Percentiles rank a stretch among this genome's conserved stretches.
These are phyloP conservation scores for Stagonosporopsis cucurbitacearum DNA, from an alignment of 2,329 filamentous ascomycete genomes.

Conservation along the genomic window DNA sequence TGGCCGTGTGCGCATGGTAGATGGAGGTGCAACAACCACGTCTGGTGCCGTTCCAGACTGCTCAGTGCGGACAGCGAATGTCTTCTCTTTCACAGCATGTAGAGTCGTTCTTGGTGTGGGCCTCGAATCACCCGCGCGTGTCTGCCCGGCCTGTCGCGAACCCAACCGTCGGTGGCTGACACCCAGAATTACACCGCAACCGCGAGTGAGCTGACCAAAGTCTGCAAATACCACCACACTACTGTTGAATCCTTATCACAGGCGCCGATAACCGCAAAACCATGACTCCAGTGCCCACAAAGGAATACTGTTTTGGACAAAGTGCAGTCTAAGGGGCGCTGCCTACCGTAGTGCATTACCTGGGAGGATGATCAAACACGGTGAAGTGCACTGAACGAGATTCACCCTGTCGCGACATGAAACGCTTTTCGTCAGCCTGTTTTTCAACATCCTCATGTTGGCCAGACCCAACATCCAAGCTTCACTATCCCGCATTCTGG, in stretches of 20 bases:
- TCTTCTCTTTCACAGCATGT: not conserved
- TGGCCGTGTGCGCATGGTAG: slow-evolving; percentile 6
- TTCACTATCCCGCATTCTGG: slow-evolving; percentile 28
- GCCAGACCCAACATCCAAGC: slow-evolving; percentile 28
- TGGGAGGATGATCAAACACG: slow-evolving; percentile 15
- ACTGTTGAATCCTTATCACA: slow-evolving; percentile 15
- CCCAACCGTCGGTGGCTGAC: slow-evolving; percentile 24
- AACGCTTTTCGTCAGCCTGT: slow-evolving; percentile 23
- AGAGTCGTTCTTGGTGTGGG: slow-evolving; percentile 5
- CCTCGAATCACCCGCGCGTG: slow-evolving; percentile 19
- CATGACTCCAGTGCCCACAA: not conserved
- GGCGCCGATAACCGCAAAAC: not conserved
- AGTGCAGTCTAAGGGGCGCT: not conserved
- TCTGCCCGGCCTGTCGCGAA: slow-evolving; percentile 14
- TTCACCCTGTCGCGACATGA: slow-evolving; percentile 23
- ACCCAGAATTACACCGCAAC: slow-evolving; percentile 21
- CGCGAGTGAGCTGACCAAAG: slow-evolving; percentile 23
- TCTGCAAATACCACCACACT: slow-evolving; percentile 11
- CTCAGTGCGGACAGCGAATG: not conserved
- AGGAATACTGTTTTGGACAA: not conserved
- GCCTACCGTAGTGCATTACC: not conserved
- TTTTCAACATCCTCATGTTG: slow-evolving; percentile 21
- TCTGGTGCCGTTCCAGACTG: slow-evolving; percentile 13
- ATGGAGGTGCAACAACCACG: slow-evolving; percentile 7
- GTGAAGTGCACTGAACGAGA: not conserved